Base-by-base conservation (phyloP, 495 filamentous ascomycete species). In the Xylaria grammica region DNA sequence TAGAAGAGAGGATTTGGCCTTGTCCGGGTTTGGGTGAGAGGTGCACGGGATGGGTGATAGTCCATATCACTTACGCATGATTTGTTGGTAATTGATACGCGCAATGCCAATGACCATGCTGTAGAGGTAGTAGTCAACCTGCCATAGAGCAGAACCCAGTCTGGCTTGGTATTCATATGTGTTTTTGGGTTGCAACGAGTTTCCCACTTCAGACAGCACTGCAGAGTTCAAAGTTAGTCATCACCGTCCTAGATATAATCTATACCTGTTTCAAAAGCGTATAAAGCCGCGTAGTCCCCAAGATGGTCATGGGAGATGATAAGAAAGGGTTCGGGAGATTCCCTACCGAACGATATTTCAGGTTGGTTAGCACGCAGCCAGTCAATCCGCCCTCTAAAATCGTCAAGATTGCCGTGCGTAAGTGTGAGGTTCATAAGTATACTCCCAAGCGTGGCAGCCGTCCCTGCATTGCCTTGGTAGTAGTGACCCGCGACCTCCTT, bases 11-110 rank as follows among this genome's bases (percentile, higher is more conserved):
- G n/a, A n/a, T n/a, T n/a, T n/a, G n/a, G n/a, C n/a, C n/a, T n/a
- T n/a, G n/a, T n/a, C n/a, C n/a, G n/a, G n/a, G n/a, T n/a, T n/a
- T n/a, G n/a, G n/a, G n/a, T n/a, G n/a, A n/a, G n/a, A n/a, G n/a
- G n/a, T n/a, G 38, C 26, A 15, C 17, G 20, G 34, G 27, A 26
- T 2, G 24, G 27, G 20, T 3, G 26, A 19, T 29, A 26, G 2
- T 26, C 19, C 10, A 51, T 46, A n/a, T 57, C 19, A 64, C 62
- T 57, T 44, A 64, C 62, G 72, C 72, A 74, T 74, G 51, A 74
- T 69, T 42, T 74, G 69, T 55, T 74, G 72, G 51, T 72, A 74
- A 45, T 74, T 72, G 64, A 74, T 67, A 8, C 72, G 69, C 36
- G 56, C 45, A 45, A 74, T 34, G 29, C 72, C 72, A 44, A 71